These are phyloP conservation scores for Discostella stelligeroides DNA, from an alignment of 108 stramenopile genomes.

Conservation along the genomic window DNA sequence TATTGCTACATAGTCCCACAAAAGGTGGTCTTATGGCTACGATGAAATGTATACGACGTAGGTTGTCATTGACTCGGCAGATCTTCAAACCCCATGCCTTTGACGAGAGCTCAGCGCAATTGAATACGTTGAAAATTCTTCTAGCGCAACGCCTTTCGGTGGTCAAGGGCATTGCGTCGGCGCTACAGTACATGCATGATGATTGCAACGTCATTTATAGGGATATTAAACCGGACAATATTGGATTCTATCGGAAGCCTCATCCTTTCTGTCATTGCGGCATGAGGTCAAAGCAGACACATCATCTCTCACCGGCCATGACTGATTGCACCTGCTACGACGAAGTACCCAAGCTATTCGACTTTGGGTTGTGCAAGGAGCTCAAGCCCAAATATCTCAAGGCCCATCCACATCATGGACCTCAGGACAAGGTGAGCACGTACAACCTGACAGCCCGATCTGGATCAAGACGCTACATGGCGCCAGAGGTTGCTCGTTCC, in stretches of 20 bases:
- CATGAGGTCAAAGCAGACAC: background rate
- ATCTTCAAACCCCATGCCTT: background rate
- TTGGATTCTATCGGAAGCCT: conserved; percentile 46
- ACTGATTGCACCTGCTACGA: conserved; percentile 14
- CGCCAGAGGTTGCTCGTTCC: conserved; percentile 60
- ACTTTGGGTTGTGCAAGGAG: conserved; percentile 79
- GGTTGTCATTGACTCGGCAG: conserved; percentile 1
- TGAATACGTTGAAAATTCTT: no score
- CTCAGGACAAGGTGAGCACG: conserved; percentile 48
- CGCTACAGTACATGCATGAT: conserved; percentile 25
- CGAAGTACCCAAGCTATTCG: conserved; percentile 54
- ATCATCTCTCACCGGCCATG: no score
- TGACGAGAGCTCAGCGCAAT: background rate
- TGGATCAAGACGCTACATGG: conserved; percentile 70
- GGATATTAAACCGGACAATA: no score
- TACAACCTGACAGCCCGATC: conserved; percentile 71
- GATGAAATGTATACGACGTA: no score
- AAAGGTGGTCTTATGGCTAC: background rate
- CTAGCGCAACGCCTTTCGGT: conserved; percentile 18
- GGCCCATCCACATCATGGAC: background rate
- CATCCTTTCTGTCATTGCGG: conserved; percentile 13
- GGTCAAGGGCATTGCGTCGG: conserved; percentile 19
- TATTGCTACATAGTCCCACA: background rate
- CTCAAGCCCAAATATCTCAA: conserved; percentile 24
- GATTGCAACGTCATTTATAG: conserved; percentile 50